Percentiles rank a stretch among this genome's conserved stretches.
Conservation (phyloP, 108 stramenopile genomes). For the Licmophora abbreviata region DNA sequence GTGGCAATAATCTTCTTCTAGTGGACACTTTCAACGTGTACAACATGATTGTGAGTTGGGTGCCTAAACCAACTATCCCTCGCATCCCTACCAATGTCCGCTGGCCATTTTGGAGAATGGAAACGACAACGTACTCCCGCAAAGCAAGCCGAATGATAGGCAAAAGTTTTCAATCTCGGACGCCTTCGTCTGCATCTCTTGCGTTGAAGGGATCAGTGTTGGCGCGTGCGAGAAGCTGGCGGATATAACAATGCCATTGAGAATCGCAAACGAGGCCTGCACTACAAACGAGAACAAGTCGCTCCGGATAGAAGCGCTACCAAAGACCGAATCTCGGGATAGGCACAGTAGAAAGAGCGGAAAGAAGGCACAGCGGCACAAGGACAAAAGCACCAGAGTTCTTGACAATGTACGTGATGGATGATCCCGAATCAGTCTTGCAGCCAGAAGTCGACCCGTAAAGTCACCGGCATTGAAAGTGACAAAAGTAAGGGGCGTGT, state of each 20-base stretch:
- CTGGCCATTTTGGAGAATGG: not conserved
- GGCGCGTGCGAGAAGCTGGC: slow-evolving; percentile 33
- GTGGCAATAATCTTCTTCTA: too few species aligned
- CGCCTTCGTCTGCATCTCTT: slow-evolving; percentile 19
- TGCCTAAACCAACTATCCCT: too few species aligned
- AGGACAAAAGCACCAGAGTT: slow-evolving; percentile 16
- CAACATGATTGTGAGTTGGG: too few species aligned
- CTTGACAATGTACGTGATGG: slow-evolving; percentile 9
- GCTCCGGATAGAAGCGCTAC: not conserved
- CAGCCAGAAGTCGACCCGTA: slow-evolving; percentile 21
- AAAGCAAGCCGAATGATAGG: slow-evolving; percentile 30
- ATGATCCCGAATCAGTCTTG: slow-evolving; percentile 1
- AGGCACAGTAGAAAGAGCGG: slow-evolving; percentile 28
- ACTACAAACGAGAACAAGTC: slow-evolving; percentile 33
- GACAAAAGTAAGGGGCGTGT: slow-evolving; percentile 34
- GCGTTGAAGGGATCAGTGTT: slow-evolving; percentile 3
- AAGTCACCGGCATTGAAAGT: slow-evolving; percentile 51
- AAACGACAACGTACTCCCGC: slow-evolving; percentile 32
- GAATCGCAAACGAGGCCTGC: slow-evolving; percentile 23
- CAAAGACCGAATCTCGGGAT: slow-evolving; percentile 2
- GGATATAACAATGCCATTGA: slow-evolving; percentile 36
- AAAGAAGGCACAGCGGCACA: slow-evolving; percentile 19
- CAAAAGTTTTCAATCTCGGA: slow-evolving; percentile 40
- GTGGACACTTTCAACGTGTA: too few species aligned
- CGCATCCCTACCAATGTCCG: too few species aligned